Percentiles rank a stretch among this genome's conserved stretches.
Evolutionary conservation across 164 flowering plant species (phyloP).

Genomic region (Annona squamosa): DNA sequence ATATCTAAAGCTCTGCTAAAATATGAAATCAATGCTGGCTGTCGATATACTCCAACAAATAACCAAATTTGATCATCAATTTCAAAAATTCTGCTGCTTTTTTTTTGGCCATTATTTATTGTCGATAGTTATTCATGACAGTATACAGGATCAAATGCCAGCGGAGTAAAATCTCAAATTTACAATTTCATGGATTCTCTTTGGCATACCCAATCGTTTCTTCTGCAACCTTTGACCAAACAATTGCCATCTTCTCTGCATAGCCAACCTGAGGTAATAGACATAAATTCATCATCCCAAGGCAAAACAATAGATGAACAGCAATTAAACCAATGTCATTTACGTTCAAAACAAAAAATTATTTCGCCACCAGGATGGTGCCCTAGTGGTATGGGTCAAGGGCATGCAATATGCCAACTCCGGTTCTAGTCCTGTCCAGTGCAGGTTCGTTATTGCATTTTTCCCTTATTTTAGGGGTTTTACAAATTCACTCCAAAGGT

Average conservation of each 20-base stretch:
- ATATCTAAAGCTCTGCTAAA: background rate
- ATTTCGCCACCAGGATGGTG: too few species aligned
- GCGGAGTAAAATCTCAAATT: background rate
- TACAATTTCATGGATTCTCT: conserved; percentile 29
- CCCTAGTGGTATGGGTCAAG: too few species aligned
- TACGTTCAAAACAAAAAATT: too few species aligned
- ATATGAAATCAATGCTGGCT: background rate
- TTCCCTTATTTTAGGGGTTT: too few species aligned
- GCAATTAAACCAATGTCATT: too few species aligned
- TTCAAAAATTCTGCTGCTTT: background rate
- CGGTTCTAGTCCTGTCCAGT: too few species aligned
- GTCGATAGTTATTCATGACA: background rate
- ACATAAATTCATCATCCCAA: background rate
- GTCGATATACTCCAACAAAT: background rate
- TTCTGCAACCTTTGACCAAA: conserved; percentile 78
- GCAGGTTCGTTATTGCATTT: too few species aligned
- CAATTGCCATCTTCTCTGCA: conserved; percentile 79
- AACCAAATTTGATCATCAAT: background rate
- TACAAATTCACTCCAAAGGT: too few species aligned
- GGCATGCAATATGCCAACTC: too few species aligned
- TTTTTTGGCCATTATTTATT: background rate
- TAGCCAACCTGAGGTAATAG: conserved; percentile 57
- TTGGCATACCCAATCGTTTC: conserved; percentile 61
- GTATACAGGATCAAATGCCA: conserved; percentile 6
- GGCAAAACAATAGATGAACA: background rate